Base-by-base conservation (phyloP, 108 stramenopile species). In the Cyclotella cryptica region DNA sequence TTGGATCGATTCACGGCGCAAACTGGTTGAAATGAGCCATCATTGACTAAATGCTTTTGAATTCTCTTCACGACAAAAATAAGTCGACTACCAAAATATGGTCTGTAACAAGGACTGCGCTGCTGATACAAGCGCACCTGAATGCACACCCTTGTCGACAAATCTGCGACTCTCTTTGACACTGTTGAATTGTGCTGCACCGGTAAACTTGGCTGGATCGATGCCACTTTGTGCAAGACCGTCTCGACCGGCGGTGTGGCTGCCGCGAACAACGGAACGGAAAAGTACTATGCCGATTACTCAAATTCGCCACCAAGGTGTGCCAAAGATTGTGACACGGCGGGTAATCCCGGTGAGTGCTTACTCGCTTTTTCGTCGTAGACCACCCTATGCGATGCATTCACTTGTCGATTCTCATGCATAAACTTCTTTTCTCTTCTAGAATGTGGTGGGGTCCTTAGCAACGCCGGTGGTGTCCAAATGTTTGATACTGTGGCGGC, bases 91-190 rank as follows among this genome's bases (percentile, higher is more conserved):
- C 26, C 14, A 13, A 41, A 40, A 54, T 17, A 70, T 53, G 49
- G 40, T 70, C 10, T 70, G 69, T 40, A 53, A 53, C 9, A 41
- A 70, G 43, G 69, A 70, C 22, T 70, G 69, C 22, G 54, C 29
- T 18, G 39, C 18, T 10, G 41, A 9, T 9, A 22, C 39, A 6
- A 21, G 21, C 21, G 28, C 5, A 4, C 47, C 66, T 7, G 27
- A 11, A 28, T 70, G 69, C 30, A 21, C 3, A 35, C 51, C 51
- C 28, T 42, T 26, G 22, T 26, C 7, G 69, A 70, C 17, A 8
- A 10, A 7, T 70, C 69, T 19, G 17, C 69, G 5, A 19, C 52
- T 19, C 51, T 55, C 5, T 42, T 44, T 57, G 69, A 29, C 39
- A 3, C 10, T 57, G 69, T 54, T 18, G 35, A 5, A 5, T 5